Evolutionary conservation across 371 early-diverging fungal genomes (phyloP), one percentile per base, ranked within the genome.

Genomic region (Mortierella sp.): DNA sequence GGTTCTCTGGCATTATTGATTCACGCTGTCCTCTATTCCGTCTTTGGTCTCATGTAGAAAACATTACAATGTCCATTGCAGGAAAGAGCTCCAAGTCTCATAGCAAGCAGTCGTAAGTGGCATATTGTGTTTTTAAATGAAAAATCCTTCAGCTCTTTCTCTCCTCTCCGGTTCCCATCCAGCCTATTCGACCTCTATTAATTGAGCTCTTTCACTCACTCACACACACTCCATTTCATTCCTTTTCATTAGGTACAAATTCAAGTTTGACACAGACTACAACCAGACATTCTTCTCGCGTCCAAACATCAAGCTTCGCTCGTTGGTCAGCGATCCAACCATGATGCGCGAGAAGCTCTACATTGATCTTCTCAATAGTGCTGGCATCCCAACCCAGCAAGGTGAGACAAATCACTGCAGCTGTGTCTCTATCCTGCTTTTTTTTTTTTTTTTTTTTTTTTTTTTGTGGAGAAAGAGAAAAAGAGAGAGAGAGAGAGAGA

Each of bases 21-120:
- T 83, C 37, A 37, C 37, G 9, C 37, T 5, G 5, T 37, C 9
- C 5, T 9, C 9, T 3, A 3, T 37, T 3, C 9, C 9, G 5
- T 37, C 37, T 37, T 37, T 37, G 37, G 9, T 37, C 9, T 6
- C n/a, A n/a, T n/a, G 80, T 83, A 50, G n/a, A 29, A 16, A 77
- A 75, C 58, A 82, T 81, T 48, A 81, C 85, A 19, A 64, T 88
- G 45, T 60, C 59, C 43, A 87, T 82, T 50, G 81, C 84, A 19
- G 88, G 87, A 30, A 83, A 87, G 68, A 85, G 86, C 4, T 84
- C 84, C 68, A 87, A 85, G 58, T 84, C 84, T 0, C 85, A 81
- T 52, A 44, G 82, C 19, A 84, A 86, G 64, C 88, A 88, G 72
- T 84, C 88, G 4, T 48, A 37, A 37, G 37, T 37, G 3, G 37